A percentile compares a stretch with the other conserved stretches of the same genome.
These are phyloP conservation scores for Suhomyces bribrorum DNA, from an alignment of 1,139 yeast species.

Conservation along the genomic window DNA sequence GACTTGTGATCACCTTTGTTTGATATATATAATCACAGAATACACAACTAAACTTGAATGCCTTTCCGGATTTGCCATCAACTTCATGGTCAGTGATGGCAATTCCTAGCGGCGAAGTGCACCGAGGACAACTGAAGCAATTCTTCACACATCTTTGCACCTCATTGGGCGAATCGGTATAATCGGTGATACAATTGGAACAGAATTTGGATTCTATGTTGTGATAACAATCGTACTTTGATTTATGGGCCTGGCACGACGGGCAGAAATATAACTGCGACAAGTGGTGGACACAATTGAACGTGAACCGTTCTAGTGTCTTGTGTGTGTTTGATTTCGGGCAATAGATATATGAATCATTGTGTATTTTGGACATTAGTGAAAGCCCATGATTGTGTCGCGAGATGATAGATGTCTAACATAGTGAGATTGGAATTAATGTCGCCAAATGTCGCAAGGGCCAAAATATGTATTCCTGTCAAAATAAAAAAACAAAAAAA, in stretches of 20 bases:
- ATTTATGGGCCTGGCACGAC: constrained; percentile 34
- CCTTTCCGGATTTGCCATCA: constrained; percentile 30
- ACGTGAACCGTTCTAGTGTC: constrained; percentile 11
- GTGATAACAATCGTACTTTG: constrained; percentile 28
- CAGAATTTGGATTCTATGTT: constrained; percentile 35
- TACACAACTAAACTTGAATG: constrained; percentile 35
- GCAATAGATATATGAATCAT: constrained; percentile 24
- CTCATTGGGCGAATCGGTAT: constrained; percentile 23
- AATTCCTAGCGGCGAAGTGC: constrained; percentile 31
- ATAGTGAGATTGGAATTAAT: background rate
- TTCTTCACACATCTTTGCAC: constrained; percentile 33
- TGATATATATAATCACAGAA: constrained; percentile 32
- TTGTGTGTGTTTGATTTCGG: constrained; percentile 15
- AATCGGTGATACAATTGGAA: constrained; percentile 39
- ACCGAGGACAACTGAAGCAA: constrained; percentile 44
- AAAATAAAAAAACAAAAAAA: too few species aligned
- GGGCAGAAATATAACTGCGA: constrained; percentile 40
- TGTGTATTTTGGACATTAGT: constrained; percentile 24
- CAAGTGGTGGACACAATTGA: constrained; percentile 14
- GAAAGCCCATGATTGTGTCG: background rate
- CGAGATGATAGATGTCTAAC: background rate
- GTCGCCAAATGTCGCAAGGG: too few species aligned
- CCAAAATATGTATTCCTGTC: too few species aligned
- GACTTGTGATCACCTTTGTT: constrained; percentile 35
- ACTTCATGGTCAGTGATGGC: constrained; percentile 23